These are phyloP conservation scores for Lasiosphaeria miniovina DNA, from an alignment of 495 filamentous ascomycete species.

Conservation along the genomic window DNA sequence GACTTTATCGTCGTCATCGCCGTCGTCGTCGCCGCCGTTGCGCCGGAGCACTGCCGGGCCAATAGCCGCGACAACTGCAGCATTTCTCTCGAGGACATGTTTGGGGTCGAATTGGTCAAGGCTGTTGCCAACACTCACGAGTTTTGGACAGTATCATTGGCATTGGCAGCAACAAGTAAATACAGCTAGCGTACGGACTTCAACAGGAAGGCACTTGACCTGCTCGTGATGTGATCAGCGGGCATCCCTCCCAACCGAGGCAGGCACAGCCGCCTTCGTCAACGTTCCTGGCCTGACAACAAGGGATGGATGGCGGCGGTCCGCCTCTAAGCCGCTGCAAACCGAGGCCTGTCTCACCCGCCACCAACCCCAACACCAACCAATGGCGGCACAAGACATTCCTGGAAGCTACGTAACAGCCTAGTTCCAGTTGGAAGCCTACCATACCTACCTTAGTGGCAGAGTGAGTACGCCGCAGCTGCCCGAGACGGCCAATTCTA, in stretches of 20 bases:
- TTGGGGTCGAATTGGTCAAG: background rate
- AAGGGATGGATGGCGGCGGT: conserved; percentile 17
- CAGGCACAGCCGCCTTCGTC: background rate
- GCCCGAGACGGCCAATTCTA: no score
- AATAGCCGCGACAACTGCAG: conserved; percentile 41
- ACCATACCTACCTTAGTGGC: no score
- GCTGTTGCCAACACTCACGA: background rate
- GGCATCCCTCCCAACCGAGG: no score
- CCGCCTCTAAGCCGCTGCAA: conserved; percentile 35
- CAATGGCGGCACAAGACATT: background rate
- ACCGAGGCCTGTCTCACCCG: conserved; percentile 21
- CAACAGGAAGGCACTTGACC: background rate
- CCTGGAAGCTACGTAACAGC: no score
- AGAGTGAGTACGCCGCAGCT: no score
- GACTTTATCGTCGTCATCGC: background rate
- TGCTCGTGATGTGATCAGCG: background rate
- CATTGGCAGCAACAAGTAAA: background rate
- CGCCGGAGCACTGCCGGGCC: conserved; percentile 29
- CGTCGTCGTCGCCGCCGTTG: background rate
- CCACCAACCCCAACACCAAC: background rate
- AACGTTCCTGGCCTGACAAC: conserved; percentile 7
- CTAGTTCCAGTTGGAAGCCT: no score
- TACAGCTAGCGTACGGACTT: background rate
- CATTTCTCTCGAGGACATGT: conserved; percentile 39
- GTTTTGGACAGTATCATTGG: background rate